phyloP scores from a whole-genome alignment of 176 grass and related monocot species.

The Cenchrus purpureus region DNA sequence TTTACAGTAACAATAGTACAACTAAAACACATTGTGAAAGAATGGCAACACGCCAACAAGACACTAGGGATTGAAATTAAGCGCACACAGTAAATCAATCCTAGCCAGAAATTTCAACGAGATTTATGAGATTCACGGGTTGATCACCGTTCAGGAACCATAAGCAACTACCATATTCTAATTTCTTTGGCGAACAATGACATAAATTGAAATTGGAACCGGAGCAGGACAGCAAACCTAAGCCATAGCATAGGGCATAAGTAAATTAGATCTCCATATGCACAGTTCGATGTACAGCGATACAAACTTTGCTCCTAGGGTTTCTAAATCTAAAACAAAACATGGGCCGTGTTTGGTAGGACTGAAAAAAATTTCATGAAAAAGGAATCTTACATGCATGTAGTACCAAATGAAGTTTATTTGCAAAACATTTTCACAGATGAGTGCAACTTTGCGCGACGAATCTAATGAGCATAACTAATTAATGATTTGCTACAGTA shows the following conservation, averaged over 20 bases:
- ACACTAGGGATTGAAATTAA: conserved; percentile 5
- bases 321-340: background rate
- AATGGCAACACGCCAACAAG: background rate
- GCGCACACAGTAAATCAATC: background rate
- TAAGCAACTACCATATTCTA: background rate
- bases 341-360: no score
- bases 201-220: background rate
- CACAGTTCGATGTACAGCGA: background rate
- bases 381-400: no score
- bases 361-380: no score
- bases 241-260: background rate
- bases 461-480: no score
- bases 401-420: no score
- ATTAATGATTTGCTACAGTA: no score
- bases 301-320: background rate
- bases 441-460: no score
- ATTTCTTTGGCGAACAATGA: background rate
- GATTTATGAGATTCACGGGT: background rate
- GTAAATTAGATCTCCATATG: background rate
- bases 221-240: no score
- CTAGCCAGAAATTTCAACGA: background rate
- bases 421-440: no score
- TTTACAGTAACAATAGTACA: background rate
- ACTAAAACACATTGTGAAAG: background rate
- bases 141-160: background rate